phyloP scores from a whole-genome alignment of 805 yeast species.

The Schwanniomyces yamadae region DNA sequence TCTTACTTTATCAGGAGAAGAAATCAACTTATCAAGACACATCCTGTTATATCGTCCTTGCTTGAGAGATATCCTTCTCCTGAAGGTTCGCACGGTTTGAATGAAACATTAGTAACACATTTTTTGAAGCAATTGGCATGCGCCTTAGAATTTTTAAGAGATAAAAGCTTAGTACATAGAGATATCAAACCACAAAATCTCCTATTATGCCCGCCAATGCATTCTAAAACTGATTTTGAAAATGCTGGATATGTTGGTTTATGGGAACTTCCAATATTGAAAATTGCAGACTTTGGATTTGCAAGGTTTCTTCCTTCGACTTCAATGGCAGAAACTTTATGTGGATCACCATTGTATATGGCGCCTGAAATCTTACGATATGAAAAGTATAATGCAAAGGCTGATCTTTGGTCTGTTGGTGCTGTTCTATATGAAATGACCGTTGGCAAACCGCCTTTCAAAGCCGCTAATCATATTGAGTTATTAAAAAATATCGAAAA shows the following conservation, averaged over 20 bases:
- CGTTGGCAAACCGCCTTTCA: conserved; percentile 94
- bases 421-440: conserved; percentile 95
- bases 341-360: conserved; percentile 98
- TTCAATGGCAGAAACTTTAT: conserved; percentile 92
- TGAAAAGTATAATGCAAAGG: conserved; percentile 95
- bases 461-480: conserved; percentile 91
- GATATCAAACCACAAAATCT: conserved; percentile 94
- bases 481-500: conserved; percentile 81
- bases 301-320: conserved; percentile 93
- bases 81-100: conserved; percentile 71
- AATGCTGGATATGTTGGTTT: conserved; percentile 66
- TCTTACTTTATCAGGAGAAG: conserved; percentile 81
- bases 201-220: conserved; percentile 77
- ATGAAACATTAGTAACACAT: conserved; percentile 75
- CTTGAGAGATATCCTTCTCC: conserved; percentile 85
- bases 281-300: conserved; percentile 97
- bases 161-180: conserved; percentile 85
- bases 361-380: conserved; percentile 95
- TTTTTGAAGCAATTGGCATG: conserved; percentile 84
- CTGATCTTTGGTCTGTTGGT: conserved; percentile 98
- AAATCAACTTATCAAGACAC: conserved; percentile 65
- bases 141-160: conserved; percentile 78
- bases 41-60: conserved; percentile 76
- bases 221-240: conserved; percentile 58
- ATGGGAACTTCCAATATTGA: conserved; percentile 86